Evolutionary conservation across 2,329 filamentous ascomycete species (phyloP).

Genomic region (Calonectria pauciramosa): DNA sequence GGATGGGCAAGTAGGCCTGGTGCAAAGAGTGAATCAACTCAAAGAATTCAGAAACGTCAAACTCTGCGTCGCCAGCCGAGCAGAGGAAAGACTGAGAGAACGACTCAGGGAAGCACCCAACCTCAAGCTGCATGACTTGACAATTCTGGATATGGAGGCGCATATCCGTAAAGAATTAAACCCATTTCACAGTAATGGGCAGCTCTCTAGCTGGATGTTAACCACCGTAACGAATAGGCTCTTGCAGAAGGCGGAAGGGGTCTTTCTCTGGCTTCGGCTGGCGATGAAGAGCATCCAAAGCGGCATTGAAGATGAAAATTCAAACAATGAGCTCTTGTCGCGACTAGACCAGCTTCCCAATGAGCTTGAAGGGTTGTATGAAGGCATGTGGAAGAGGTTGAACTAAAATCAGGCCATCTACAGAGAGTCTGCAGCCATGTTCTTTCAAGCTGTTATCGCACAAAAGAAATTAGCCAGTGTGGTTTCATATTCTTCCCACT

Average conservation of each 20-base stretch:
- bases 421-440: conserved; percentile 6
- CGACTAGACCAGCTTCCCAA: background rate
- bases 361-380: conserved; percentile 7
- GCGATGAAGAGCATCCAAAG: background rate
- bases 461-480: too few relatives aligned
- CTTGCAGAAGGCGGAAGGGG: background rate
- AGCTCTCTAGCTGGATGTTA: too few relatives aligned
- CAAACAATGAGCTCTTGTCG: background rate
- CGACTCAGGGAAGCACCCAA: background rate
- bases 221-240: too few relatives aligned
- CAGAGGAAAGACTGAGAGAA: background rate
- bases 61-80: background rate
- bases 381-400: conserved; percentile 19
- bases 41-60: background rate
- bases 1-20: background rate
- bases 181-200: too few relatives aligned
- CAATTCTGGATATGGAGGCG: background rate
- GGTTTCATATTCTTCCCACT: too few relatives aligned
- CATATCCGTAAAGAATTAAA: background rate
- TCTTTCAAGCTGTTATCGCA: background rate
- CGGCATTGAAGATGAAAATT: background rate
- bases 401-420: background rate
- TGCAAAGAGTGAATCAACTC: background rate
- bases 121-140: background rate
- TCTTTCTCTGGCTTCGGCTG: background rate